Base-by-base conservation (phyloP, 2,329 filamentous ascomycete genomes). In the Ilyonectria sp. region DNA sequence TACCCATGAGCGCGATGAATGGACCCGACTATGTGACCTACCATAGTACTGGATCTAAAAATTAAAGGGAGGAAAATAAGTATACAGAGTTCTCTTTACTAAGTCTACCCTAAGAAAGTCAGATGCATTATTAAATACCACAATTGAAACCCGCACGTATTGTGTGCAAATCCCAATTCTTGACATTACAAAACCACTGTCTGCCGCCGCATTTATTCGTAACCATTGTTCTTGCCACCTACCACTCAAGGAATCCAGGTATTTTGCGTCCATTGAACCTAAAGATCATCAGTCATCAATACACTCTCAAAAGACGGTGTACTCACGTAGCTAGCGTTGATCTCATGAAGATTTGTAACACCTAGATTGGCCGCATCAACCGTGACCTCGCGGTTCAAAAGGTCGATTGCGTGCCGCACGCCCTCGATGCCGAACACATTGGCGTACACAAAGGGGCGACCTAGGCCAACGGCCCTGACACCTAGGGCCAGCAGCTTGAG, bases 341-440 rank as follows among this genome's bases (percentile, higher is more conserved):
- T 79, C 66, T 79, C 73, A 58, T 80, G 75, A 54, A 84, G 66
- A 61, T 82, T 75, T 5, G 74, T 67, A 6, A 83, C 78, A 55
- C 82, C 82, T n/a, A 84, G 71, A 76, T 84, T 84, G 10, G 78
- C 81, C 13, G 81, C 82, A 65, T 84, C 82, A 61, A 82, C 78
- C 43, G 79, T 74, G 62, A 89, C 77, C 79, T 88, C 86, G 62
- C 82, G 79, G 79, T 85, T 86, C 70, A 89, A 76, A 10, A 89
- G 79, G 8, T 76, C 49, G 52, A 82, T 78, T 31, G 77, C 82
- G 76, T 81, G 82, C 72, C 81, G 76, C 2, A 88, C 83, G 49
- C 87, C 86, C 6, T 82, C 81, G 54, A 79, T 75, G 6, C 86
- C 86, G 66, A 82, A 89, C 49, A 86, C 75, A 75, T 88, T 88